These are phyloP conservation scores for Cryptococcus floricola DNA, from an alignment of 1,284 basidiomycete species.

Conservation along the genomic window DNA sequence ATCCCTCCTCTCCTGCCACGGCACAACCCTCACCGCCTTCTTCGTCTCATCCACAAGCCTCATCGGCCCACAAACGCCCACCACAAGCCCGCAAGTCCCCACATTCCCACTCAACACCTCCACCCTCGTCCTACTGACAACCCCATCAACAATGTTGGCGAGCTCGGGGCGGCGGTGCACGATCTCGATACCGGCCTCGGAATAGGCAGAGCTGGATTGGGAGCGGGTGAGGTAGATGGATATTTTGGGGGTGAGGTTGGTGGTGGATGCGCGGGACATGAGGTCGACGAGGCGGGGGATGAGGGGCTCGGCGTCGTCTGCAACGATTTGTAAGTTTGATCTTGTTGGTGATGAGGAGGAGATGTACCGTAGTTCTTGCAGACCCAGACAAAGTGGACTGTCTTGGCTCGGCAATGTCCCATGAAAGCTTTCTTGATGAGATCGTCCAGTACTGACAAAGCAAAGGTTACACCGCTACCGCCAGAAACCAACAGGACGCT, in stretches of 20 bases:
- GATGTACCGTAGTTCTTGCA: conserved; percentile 8
- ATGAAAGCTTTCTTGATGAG: conserved; percentile 8
- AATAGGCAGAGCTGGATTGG: not conserved
- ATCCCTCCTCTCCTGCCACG: conserved; percentile 9
- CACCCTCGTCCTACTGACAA: not conserved
- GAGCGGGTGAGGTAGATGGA: conserved; percentile 8
- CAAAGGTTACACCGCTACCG: conserved; percentile 9
- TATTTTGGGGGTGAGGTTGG: conserved; percentile 1
- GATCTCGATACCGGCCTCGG: conserved; percentile 1
- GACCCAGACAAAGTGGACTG: conserved; percentile 8
- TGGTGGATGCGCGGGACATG: not conserved
- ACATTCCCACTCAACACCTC: conserved; percentile 7
- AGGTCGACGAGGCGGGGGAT: conserved; percentile 3
- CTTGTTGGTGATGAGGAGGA: not conserved
- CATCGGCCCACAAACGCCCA: conserved; percentile 9
- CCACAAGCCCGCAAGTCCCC: conserved; percentile 2
- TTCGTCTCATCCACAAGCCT: conserved; percentile 4
- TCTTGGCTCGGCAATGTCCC: conserved; percentile 4
- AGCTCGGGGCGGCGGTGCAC: conserved; percentile 6
- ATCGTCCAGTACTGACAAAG: conserved; percentile 7
- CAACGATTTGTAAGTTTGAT: not conserved
- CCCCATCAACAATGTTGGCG: conserved; percentile 1
- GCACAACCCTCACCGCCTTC: conserved; percentile 3
- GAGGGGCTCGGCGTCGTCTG: conserved; percentile 4
- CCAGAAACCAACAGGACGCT: conserved; percentile 6